These are phyloP conservation scores for Leucosporidium creatinivorum DNA, from an alignment of 768 basidiomycete genomes.

Conservation along the genomic window DNA sequence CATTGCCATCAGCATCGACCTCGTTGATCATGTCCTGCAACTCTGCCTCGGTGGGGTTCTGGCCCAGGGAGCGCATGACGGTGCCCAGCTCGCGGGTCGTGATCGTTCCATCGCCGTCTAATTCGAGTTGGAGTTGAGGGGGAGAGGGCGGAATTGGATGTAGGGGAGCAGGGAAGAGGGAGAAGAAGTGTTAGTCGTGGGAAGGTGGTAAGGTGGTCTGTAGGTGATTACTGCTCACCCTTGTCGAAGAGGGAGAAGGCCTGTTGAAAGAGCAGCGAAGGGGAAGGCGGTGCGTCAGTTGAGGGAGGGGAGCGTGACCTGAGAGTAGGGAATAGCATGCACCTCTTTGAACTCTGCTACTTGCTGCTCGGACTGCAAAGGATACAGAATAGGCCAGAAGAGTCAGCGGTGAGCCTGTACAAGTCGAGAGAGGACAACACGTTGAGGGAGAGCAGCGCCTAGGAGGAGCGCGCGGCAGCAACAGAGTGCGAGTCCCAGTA, in stretches of 20 bases:
- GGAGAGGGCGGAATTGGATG: neutral
- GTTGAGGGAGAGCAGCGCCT: neutral
- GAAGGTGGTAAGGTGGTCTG: neutral
- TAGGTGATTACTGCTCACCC: constrained; percentile 26
- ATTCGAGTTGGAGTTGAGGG: neutral
- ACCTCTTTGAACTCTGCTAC: constrained; percentile 80
- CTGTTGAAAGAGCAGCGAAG: too few species aligned
- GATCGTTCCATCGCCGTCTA: constrained; percentile 89
- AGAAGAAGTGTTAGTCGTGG: neutral
- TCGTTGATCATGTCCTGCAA: constrained; percentile 94
- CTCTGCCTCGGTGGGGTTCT: constrained; percentile 87
- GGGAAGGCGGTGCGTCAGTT: too few species aligned
- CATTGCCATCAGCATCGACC: constrained; percentile 81
- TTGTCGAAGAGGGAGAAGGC: constrained; percentile 82
- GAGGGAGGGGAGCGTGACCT: too few species aligned
- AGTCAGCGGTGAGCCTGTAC: too few species aligned
- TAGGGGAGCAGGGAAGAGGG: too few species aligned
- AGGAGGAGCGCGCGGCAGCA: too few species aligned
- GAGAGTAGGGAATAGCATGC: too few species aligned
- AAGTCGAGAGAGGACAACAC: neutral
- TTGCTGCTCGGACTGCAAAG: neutral
- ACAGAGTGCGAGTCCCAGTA: neutral
- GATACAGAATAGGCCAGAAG: too few species aligned
- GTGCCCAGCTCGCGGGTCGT: constrained; percentile 79
- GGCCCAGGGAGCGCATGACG: constrained; percentile 85